Conservation (phyloP, 306 rosid genomes). For the Canavalia ensiformis region DNA sequence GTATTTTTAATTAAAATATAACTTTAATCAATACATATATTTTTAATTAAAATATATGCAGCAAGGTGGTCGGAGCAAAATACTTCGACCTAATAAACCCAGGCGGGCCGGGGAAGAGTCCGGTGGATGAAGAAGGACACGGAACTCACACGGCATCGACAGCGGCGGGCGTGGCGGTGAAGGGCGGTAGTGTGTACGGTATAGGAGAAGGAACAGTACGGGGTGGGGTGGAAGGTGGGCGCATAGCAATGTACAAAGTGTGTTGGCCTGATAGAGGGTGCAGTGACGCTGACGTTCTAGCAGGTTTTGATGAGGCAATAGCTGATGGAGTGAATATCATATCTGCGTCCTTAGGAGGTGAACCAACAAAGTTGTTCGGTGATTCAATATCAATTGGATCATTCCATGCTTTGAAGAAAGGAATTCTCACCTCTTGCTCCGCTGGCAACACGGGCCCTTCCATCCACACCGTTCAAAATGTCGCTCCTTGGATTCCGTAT, state of each 20-base stretch:
- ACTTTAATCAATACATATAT: too few relatives aligned
- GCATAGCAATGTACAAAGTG: conserved; percentile 77
- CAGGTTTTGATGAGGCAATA: conserved; percentile 79
- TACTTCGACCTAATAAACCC: conserved; percentile 46
- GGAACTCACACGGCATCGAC: conserved; percentile 74
- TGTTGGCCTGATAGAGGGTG: conserved; percentile 63
- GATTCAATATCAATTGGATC: conserved; percentile 75
- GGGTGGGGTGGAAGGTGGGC: conserved; percentile 67
- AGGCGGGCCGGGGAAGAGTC: conserved; percentile 42
- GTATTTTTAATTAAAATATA: too few relatives aligned
- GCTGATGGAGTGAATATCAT: conserved; percentile 77
- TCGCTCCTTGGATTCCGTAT: conserved; percentile 67
- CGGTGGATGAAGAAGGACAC: conserved; percentile 67
- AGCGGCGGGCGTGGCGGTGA: conserved; percentile 62
- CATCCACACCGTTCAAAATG: conserved; percentile 52
- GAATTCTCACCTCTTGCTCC: conserved; percentile 68
- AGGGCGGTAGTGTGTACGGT: conserved; percentile 62
- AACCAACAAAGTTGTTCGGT: conserved; percentile 43
- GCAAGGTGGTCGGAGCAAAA: conserved; percentile 77
- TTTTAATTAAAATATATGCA: conserved; percentile 13
- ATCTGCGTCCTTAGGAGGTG: conserved; percentile 65
- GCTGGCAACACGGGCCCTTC: conserved; percentile 69
- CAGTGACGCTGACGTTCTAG: conserved; percentile 66
- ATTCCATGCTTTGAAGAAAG: conserved; percentile 69
- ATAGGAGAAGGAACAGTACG: conserved; percentile 70